These are phyloP conservation scores for Nannochloris sp. DNA, from an alignment of 139 green algal species.

Conservation along the genomic window DNA sequence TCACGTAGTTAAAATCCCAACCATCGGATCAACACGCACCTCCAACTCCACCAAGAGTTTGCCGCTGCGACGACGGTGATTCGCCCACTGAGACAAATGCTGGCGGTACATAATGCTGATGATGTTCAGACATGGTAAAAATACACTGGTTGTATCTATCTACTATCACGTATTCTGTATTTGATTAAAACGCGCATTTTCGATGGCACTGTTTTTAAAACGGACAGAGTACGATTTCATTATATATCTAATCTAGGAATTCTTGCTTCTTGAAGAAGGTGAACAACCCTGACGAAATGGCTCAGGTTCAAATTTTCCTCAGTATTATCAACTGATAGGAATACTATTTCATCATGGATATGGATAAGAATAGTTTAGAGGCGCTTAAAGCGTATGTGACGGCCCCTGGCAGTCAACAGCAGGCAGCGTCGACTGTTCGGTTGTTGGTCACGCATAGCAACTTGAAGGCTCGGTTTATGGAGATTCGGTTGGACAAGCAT, in stretches of 20 bases:
- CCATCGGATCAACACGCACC: background rate
- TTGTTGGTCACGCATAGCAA: slow-evolving; percentile 88
- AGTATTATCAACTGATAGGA: background rate
- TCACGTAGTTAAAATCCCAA: too few relatives aligned
- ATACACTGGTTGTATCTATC: too few relatives aligned
- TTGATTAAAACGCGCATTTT: background rate
- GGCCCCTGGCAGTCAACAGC: slow-evolving; percentile 29
- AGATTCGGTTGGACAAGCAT: slow-evolving; percentile 86
- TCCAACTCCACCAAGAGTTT: too few relatives aligned
- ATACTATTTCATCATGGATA: background rate
- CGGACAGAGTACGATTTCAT: too few relatives aligned
- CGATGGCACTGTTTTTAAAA: too few relatives aligned
- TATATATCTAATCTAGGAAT: too few relatives aligned
- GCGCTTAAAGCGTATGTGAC: slow-evolving; percentile 54
- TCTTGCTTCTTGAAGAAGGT: too few relatives aligned
- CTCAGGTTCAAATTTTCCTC: background rate
- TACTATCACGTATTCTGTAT: too few relatives aligned
- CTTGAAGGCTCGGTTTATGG: slow-evolving; percentile 81
- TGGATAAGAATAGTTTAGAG: slow-evolving; percentile 25
- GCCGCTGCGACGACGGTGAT: background rate
- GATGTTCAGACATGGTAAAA: background rate
- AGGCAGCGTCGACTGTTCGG: slow-evolving; percentile 75
- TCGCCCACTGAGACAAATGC: slow-evolving; percentile 3
- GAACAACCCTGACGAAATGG: too few relatives aligned
- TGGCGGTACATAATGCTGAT: background rate